Base-by-base conservation (phyloP, 2,329 filamentous ascomycete species). In the Albifimbria verrucaria region DNA sequence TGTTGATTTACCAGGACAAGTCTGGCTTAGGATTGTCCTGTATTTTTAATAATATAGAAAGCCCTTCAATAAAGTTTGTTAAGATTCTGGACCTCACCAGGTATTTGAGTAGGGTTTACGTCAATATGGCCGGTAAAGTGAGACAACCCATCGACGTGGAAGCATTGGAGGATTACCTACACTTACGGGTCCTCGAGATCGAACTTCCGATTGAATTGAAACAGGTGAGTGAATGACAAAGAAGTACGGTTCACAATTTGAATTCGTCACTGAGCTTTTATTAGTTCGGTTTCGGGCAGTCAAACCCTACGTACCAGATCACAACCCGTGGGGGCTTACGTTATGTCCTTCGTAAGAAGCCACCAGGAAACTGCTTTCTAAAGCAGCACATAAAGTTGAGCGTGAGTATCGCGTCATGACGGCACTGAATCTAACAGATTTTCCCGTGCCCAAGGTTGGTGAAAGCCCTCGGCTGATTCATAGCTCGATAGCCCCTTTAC, bases 401-500 rank as follows among this genome's bases (percentile, higher is more conserved):
- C 45, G 55, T 11, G 55, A 57, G 39, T 54, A 28, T n/a, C 28
- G 18, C 15, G 43, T 57, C 1, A 24, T 55, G 3, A 24, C 53
- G n/a, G 55, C 55, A 10, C 51, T 57, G 7, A 49, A 53, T 3
- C 52, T 46, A 1, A 25, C 50, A 7, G 36, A 53, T 4, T 52
- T 57, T 39, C 55, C 55, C 12, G 55, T 57, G 2, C 55, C 55
- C 15, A 55, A 52, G 22, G 55, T 57, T 3, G 53, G 46, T 25
- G 7, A 32, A 15, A 7, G 32, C 15, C 15, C 5, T 39, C 12
- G 5, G 5, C 32, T 39, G 5, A 39, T 6, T 39, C 5, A 39
- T 12, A 4, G 32, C 32, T 12, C n/a, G n/a, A n/a, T n/a, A n/a
- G n/a, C n/a, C n/a, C 32, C 12, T 6, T 5, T n/a, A 12, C 15